A percentile compares a stretch with the other conserved stretches of the same genome.
These are phyloP conservation scores for Bipolaris bicolor DNA, from an alignment of 2,329 filamentous ascomycete genomes.

Conservation along the genomic window DNA sequence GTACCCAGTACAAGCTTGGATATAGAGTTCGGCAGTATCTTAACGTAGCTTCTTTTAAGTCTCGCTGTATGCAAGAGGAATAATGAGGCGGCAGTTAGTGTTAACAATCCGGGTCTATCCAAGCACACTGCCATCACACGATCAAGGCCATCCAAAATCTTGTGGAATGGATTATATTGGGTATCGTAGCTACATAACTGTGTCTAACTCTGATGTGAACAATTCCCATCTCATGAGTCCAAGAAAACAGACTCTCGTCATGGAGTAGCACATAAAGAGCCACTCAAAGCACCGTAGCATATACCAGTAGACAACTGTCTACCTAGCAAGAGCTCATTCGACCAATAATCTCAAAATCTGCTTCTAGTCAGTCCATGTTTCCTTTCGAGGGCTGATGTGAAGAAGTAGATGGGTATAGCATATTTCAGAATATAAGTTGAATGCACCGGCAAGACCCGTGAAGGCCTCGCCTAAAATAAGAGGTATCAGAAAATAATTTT, in stretches of 20 bases:
- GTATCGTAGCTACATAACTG: neutral
- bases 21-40: conserved; percentile 37
- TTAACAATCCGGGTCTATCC: conserved; percentile 26
- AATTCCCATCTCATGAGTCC: neutral
- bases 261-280: neutral
- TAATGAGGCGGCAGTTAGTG: conserved; percentile 21
- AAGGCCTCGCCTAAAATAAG: conserved; percentile 62
- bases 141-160: conserved; percentile 12
- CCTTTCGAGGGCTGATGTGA: neutral
- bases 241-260: conserved; percentile 2
- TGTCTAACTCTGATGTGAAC: neutral
- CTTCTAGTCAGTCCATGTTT: conserved; percentile 18
- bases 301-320: neutral
- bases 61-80: conserved; percentile 27
- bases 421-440: conserved; percentile 47
- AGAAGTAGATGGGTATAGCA: conserved; percentile 9
- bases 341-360: neutral
- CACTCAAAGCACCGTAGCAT: conserved; percentile 32
- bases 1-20: conserved; percentile 23
- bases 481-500: conserved; percentile 76
- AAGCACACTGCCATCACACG: conserved; percentile 14
- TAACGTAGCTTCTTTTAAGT: conserved; percentile 43
- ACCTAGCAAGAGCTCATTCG: neutral
- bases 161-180: neutral
- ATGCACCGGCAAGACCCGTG: conserved; percentile 41